Conservation (phyloP, 164 flowering plant species). For the Aristolochia fimbriata region DNA sequence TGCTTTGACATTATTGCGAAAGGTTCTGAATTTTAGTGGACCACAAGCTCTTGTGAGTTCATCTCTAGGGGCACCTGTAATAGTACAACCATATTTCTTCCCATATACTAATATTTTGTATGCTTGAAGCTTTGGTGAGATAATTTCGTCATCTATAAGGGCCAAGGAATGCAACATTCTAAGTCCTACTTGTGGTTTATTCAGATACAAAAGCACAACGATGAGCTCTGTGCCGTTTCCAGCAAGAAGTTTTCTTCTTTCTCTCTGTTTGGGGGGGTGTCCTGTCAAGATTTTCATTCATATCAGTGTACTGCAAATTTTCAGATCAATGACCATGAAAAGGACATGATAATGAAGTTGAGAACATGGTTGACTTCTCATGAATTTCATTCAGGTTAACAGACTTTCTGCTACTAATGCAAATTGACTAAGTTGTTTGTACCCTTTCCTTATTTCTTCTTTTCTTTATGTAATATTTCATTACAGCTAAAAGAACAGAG, state of each 20-base stretch:
- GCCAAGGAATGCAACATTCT: no score
- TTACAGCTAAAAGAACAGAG: not conserved
- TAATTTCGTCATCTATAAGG: not conserved
- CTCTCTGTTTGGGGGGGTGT: slow-evolving; percentile 51
- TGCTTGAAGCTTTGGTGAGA: not conserved
- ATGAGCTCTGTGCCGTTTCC: slow-evolving; percentile 36
- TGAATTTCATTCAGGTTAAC: slow-evolving; percentile 38
- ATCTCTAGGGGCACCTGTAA: no score
- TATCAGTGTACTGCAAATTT: slow-evolving; percentile 54
- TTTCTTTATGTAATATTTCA: not conserved
- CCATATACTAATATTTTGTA: not conserved
- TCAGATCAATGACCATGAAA: slow-evolving; percentile 28
- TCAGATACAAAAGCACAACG: slow-evolving; percentile 46
- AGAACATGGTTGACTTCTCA: slow-evolving; percentile 38
- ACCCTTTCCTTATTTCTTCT: not conserved
- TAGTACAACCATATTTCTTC: no score
- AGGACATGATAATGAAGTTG: slow-evolving; percentile 27
- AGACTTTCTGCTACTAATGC: not conserved
- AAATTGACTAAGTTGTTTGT: not conserved
- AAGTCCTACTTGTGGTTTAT: slow-evolving; percentile 5
- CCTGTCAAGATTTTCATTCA: slow-evolving; percentile 30
- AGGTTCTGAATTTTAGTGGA: no score
- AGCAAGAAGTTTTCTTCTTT: slow-evolving; percentile 60
- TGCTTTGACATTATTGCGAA: no score
- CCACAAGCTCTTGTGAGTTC: no score